A percentile compares a stretch with the other conserved stretches of the same genome.
Conservation (phyloP, 2,329 filamentous ascomycete species). For the Hymenoscyphus linearis region DNA sequence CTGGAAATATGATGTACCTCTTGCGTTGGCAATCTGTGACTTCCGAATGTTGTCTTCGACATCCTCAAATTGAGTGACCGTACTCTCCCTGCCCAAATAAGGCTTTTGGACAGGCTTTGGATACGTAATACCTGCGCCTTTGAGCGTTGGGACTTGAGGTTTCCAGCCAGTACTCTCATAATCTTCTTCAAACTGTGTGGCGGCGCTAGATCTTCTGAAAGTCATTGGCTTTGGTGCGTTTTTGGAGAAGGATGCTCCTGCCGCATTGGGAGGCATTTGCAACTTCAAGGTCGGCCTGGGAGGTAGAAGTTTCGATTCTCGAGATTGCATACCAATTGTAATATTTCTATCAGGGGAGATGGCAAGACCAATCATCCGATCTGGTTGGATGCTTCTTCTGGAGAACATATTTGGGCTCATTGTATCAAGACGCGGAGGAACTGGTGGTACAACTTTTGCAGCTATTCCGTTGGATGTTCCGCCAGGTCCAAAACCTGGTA, state of each 20-base stretch:
- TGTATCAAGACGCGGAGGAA: constrained; percentile 21
- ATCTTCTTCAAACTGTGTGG: constrained; percentile 32
- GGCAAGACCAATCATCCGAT: constrained; percentile 29
- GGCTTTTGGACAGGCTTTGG: constrained; percentile 1
- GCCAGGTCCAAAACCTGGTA: constrained; percentile 15
- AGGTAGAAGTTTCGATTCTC: constrained; percentile 28
- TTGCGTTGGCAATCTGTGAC: constrained; percentile 4
- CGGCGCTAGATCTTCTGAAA: constrained; percentile 22
- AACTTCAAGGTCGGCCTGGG: constrained; percentile 29
- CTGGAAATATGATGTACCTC: constrained; percentile 5
- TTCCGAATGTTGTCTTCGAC: constrained; percentile 3
- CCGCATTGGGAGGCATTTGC: constrained; percentile 20
- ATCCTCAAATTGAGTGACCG: constrained; percentile 7
- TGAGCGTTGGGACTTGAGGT: constrained; percentile 8
- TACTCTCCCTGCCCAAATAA: constrained; percentile 5
- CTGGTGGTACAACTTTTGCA: constrained; percentile 18
- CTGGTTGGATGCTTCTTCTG: constrained; percentile 23
- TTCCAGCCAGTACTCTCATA: constrained; percentile 14
- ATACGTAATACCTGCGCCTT: constrained; percentile 6
- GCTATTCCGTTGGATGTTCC: constrained; percentile 23
- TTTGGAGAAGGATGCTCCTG: not conserved
- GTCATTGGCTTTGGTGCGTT: constrained; percentile 5
- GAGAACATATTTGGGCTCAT: constrained; percentile 30
- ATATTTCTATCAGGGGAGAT: constrained; percentile 24
- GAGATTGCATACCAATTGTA: constrained; percentile 7